Percentiles rank a stretch among this genome's conserved stretches.
Conservation (phyloP, 805 yeast genomes). For the Nakazawaea molendinolei region DNA sequence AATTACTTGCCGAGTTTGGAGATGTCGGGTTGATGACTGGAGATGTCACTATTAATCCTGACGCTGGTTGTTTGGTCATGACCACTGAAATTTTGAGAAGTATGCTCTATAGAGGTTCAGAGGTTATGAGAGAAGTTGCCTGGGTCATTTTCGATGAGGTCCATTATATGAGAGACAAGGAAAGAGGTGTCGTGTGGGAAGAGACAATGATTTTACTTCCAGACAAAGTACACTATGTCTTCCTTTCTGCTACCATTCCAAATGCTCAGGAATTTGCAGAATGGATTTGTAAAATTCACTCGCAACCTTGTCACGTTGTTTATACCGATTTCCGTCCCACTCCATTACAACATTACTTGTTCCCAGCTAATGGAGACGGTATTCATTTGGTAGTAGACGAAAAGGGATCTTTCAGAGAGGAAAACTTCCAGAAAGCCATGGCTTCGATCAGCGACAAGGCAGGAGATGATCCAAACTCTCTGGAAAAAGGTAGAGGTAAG, state of each 20-base stretch:
- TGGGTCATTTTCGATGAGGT: conserved; percentile 99
- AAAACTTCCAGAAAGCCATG: conserved; percentile 98
- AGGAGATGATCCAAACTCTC: conserved; percentile 77
- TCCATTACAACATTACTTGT: conserved; percentile 92
- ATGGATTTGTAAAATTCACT: conserved; percentile 94
- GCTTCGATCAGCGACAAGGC: conserved; percentile 74
- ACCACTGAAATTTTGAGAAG: conserved; percentile 96
- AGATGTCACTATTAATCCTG: conserved; percentile 97
- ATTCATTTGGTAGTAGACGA: conserved; percentile 97
- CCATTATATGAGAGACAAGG: conserved; percentile 96
- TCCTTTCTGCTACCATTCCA: conserved; percentile 93
- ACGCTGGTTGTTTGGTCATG: conserved; percentile 97
- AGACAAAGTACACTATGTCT: conserved; percentile 91
- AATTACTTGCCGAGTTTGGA: conserved; percentile 84
- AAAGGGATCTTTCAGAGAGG: conserved; percentile 92
- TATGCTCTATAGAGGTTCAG: conserved; percentile 96
- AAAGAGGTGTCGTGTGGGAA: conserved; percentile 99
- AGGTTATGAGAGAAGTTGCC: conserved; percentile 96
- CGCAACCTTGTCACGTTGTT: conserved; percentile 97
- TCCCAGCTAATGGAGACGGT: conserved; percentile 99
- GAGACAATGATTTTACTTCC: conserved; percentile 95
- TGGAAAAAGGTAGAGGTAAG: conserved; percentile 55
- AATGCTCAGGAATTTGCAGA: conserved; percentile 98
- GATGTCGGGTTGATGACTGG: conserved; percentile 99
- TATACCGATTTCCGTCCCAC: conserved; percentile 99